These are phyloP conservation scores for Prunus padus DNA, from an alignment of 306 rosid genomes.

Conservation along the genomic window DNA sequence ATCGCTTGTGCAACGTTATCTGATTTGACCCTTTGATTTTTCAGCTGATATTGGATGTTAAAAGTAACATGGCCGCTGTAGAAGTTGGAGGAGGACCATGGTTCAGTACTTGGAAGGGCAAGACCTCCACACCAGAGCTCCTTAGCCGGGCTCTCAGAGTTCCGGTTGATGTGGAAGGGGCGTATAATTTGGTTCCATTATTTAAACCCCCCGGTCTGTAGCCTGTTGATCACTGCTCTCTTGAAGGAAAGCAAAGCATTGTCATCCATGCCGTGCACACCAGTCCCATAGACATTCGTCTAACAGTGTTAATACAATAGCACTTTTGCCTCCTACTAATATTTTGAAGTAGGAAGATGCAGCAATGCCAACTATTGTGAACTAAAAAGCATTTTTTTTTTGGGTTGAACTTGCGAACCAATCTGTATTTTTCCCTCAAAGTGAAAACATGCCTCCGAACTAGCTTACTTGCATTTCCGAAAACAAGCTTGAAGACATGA, in stretches of 20 bases:
- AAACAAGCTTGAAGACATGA: no score
- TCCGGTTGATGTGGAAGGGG: constrained; percentile 58
- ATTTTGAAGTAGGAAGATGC: no score
- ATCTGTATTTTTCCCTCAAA: no score
- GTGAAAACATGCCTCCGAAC: no score
- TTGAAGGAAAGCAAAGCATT: not conserved
- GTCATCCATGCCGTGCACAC: no score
- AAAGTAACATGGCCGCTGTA: constrained; percentile 78
- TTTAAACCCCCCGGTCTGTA: constrained; percentile 91
- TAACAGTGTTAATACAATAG: no score
- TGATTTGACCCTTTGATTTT: constrained; percentile 13
- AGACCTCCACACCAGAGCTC: constrained; percentile 46
- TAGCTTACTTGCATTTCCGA: no score
- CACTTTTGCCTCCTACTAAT: no score
- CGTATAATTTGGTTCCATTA: constrained; percentile 48
- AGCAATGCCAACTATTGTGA: no score
- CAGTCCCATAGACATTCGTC: no score
- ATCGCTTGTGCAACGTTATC: not conserved
- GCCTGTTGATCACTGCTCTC: constrained; percentile 5
- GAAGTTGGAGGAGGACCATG: constrained; percentile 99
- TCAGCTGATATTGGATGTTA: constrained; percentile 72
- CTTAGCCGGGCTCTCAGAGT: constrained; percentile 48
- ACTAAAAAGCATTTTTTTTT: no score
- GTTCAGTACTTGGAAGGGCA: constrained; percentile 85
- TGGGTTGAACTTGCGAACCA: no score